phyloP scores from a whole-genome alignment of 352 stramenopile species.

The Phytophthora capsici region DNA sequence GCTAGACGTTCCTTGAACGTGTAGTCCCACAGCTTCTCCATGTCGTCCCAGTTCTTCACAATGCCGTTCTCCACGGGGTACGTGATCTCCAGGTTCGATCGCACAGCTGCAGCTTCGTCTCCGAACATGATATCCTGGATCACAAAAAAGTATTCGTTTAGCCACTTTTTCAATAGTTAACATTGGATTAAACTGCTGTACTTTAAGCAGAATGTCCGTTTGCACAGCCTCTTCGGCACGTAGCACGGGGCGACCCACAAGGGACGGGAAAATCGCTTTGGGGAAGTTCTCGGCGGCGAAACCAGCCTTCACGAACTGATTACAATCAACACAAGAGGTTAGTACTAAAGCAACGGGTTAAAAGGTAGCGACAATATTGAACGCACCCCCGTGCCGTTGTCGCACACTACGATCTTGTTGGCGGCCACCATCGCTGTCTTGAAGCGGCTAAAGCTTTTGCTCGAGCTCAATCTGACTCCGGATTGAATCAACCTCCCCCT shows the following conservation, averaged over 20 bases:
- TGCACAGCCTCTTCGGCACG: slow-evolving; percentile 92
- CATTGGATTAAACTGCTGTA: no score
- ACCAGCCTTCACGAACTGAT: slow-evolving; percentile 91
- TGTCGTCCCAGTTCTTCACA: slow-evolving; percentile 97
- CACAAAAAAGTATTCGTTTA: not conserved
- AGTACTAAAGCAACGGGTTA: not conserved
- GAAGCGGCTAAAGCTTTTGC: not conserved
- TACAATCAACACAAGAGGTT: not conserved
- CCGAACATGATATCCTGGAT: slow-evolving; percentile 95
- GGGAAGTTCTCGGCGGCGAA: slow-evolving; percentile 97
- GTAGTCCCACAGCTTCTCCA: slow-evolving; percentile 98
- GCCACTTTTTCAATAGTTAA: not conserved
- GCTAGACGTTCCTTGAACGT: slow-evolving; percentile 93
- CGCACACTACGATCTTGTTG: slow-evolving; percentile 90
- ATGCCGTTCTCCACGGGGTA: slow-evolving; percentile 97
- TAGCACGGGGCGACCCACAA: slow-evolving; percentile 94
- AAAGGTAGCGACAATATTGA: not conserved
- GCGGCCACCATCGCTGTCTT: slow-evolving; percentile 71
- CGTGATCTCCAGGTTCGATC: slow-evolving; percentile 87
- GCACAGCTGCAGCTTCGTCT: slow-evolving; percentile 91
- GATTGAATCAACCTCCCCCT: slow-evolving; percentile 18
- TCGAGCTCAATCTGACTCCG: slow-evolving; percentile 13
- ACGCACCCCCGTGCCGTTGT: slow-evolving; percentile 88
- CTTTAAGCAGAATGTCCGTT: slow-evolving; percentile 87
- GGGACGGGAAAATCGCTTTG: slow-evolving; percentile 93